phyloP scores from a whole-genome alignment of 2,329 filamentous ascomycete genomes.

The Pestalotiopsis sp. region DNA sequence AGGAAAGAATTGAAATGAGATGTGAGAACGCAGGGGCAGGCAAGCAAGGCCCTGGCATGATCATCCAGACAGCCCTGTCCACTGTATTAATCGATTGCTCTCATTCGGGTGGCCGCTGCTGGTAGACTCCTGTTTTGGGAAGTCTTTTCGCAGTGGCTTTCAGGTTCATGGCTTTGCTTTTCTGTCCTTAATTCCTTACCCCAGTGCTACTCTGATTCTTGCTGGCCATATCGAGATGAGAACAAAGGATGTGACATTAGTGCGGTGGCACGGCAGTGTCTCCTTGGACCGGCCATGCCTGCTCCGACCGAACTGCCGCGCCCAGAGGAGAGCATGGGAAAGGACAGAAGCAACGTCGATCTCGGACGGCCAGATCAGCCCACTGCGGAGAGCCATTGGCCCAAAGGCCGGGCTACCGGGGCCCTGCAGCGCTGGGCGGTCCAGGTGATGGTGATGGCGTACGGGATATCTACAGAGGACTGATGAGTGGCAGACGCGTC shows the following conservation, averaged over 20 bases:
- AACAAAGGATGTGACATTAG: slow-evolving; percentile 4
- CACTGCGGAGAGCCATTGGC: not conserved
- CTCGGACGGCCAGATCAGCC: slow-evolving; percentile 8
- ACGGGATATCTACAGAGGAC: not conserved
- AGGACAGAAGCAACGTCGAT: slow-evolving; percentile 13
- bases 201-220: not conserved
- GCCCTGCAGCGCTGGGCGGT: not conserved
- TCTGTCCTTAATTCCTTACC: not conserved
- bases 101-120: not conserved
- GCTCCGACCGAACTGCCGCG: slow-evolving; percentile 11
- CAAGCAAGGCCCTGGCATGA: not conserved
- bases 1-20: not conserved
- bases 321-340: not conserved
- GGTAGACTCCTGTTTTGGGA: slow-evolving; percentile 1
- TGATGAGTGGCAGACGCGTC: not conserved
- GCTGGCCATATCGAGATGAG: not conserved
- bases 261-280: not conserved
- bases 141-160: slow-evolving; percentile 9
- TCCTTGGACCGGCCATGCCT: not conserved
- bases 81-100: not conserved
- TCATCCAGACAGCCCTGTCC: not conserved
- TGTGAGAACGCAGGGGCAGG: not conserved
- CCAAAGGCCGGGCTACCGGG: not conserved
- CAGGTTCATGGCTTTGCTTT: slow-evolving; percentile 1
- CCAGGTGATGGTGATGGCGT: not conserved